Conservation (phyloP, 1,139 yeast genomes). For the Arxiozyma telluris region DNA sequence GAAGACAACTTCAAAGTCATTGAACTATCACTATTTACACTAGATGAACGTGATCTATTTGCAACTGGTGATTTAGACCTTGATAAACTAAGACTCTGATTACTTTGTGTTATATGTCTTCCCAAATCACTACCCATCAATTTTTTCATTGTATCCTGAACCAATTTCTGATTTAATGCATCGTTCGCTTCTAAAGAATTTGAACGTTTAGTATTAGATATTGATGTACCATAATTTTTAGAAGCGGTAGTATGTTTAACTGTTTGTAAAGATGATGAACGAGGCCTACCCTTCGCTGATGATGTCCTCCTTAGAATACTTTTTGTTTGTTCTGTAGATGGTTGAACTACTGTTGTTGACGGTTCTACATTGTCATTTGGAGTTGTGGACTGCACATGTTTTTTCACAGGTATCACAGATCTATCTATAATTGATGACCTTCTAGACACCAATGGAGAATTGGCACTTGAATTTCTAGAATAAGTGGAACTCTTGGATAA, state of each 20-base stretch:
- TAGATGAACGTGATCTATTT: slow-evolving; percentile 8
- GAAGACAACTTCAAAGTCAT: not conserved
- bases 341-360: not conserved
- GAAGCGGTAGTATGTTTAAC: slow-evolving; percentile 4
- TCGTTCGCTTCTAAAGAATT: slow-evolving; percentile 27
- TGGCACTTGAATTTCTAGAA: slow-evolving; percentile 7
- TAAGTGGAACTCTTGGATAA: slow-evolving; percentile 4
- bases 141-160: slow-evolving; percentile 20
- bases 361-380: not conserved
- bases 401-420: not conserved
- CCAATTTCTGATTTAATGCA: slow-evolving; percentile 20
- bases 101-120: slow-evolving; percentile 1
- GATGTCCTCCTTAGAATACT: slow-evolving; percentile 1
- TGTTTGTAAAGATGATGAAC: slow-evolving; percentile 29
- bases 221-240: not conserved
- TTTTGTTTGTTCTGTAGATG: not conserved
- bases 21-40: slow-evolving; percentile 2
- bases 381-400: not conserved
- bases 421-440: slow-evolving; percentile 3
- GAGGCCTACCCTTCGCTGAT: slow-evolving; percentile 15
- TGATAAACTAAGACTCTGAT: not conserved
- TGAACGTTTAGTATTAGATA: slow-evolving; percentile 13
- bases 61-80: slow-evolving; percentile 3
- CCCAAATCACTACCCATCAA: slow-evolving; percentile 7
- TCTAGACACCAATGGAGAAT: slow-evolving; percentile 17